These are phyloP conservation scores for Dictyostelium purpureum DNA, from an alignment of 78 protist species.

Conservation along the genomic window DNA sequence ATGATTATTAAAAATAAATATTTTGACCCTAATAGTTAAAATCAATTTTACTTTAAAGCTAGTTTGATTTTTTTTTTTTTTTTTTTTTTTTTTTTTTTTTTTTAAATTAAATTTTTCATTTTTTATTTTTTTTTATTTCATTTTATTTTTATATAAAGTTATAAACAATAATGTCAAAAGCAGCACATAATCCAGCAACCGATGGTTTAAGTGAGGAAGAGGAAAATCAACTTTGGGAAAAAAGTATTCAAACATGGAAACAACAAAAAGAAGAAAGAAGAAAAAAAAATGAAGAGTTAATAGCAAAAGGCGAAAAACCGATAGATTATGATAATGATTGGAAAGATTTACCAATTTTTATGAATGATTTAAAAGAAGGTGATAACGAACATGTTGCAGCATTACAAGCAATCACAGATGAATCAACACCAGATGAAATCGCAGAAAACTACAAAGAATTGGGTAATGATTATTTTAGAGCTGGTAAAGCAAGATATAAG, in stretches of 20 bases:
- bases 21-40: too few species aligned
- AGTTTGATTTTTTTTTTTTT: too few species aligned
- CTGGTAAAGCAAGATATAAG: constrained; percentile 22
- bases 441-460: constrained; percentile 34
- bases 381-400: constrained; percentile 12
- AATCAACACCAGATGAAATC: constrained; percentile 46
- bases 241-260: constrained; percentile 58
- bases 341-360: constrained; percentile 60
- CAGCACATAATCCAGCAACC: constrained; percentile 14
- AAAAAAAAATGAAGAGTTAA: not conserved
- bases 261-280: constrained; percentile 29
- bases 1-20: too few species aligned
- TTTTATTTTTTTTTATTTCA: too few species aligned
- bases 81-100: too few species aligned
- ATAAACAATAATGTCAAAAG: not conserved
- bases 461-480: constrained; percentile 48
- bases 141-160: too few species aligned
- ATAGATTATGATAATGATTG: constrained; percentile 42
- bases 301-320: constrained; percentile 11
- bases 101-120: too few species aligned
- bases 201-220: constrained; percentile 56
- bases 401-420: constrained; percentile 37
- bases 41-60: too few species aligned
- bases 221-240: constrained; percentile 55
- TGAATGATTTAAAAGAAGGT: constrained; percentile 13